Percentiles rank a stretch among this genome's conserved stretches.
Evolutionary conservation across 306 rosid genomes (phyloP).

Genomic region (Chamaecrista fasciculata): DNA sequence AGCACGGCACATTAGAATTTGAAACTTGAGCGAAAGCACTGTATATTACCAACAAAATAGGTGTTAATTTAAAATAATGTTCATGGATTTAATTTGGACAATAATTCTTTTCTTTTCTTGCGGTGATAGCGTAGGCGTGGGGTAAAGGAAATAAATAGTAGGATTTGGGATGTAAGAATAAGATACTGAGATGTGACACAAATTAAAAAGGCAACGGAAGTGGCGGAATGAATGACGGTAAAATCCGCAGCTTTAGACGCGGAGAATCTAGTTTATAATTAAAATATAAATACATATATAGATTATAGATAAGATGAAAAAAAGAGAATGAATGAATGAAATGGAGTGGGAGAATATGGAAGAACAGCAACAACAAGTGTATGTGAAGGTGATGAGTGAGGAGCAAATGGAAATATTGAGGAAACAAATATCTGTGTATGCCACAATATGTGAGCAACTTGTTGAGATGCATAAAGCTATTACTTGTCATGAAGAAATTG

Average conservation of each 20-base stretch:
- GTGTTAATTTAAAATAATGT: too few species aligned
- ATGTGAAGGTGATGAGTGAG: conserved; percentile 69
- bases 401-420: conserved; percentile 69
- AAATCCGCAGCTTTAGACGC: background rate
- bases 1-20: background rate
- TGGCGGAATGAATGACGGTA: background rate
- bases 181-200: background rate
- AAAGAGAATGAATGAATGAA: background rate
- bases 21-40: too few species aligned
- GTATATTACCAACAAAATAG: too few species aligned
- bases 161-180: too few species aligned
- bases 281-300: too few species aligned
- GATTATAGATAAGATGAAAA: too few species aligned
- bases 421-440: conserved; percentile 64
- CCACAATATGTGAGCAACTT: conserved; percentile 64
- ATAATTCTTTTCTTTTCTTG: too few species aligned
- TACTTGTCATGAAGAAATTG: conserved; percentile 57
- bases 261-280: too few species aligned
- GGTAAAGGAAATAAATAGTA: too few species aligned
- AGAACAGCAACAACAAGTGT: background rate
- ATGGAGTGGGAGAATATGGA: conserved; percentile 21
- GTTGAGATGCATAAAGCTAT: conserved; percentile 66
- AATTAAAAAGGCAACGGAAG: background rate
- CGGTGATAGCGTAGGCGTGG: conserved; percentile 7
- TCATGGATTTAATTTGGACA: too few species aligned